Conservation (phyloP, 257 asterid species). For the Solanum piurae region DNA sequence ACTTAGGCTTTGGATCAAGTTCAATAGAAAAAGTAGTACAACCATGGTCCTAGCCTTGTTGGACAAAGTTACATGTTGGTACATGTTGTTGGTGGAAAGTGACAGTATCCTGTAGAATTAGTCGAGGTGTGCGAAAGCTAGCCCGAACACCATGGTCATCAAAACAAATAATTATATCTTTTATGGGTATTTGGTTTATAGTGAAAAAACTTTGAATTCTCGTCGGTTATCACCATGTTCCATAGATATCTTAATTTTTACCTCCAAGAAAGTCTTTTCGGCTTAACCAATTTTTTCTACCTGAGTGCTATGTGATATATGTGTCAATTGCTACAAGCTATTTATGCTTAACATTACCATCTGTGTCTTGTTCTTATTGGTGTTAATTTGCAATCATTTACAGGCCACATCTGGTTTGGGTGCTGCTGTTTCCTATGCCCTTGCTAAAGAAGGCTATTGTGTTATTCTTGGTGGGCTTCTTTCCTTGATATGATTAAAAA, state of each 20-base stretch:
- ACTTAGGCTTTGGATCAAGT: neutral
- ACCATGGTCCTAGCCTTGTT: neutral
- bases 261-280: neutral
- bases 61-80: neutral
- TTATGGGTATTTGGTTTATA: neutral
- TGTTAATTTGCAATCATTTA: slow-evolving; percentile 4
- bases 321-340: neutral
- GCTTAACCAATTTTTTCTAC: neutral
- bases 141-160: no score
- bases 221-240: neutral
- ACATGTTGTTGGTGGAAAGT: neutral
- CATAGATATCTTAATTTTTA: neutral
- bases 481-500: neutral
- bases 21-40: neutral
- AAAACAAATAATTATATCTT: no score
- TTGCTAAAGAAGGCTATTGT: slow-evolving; percentile 63
- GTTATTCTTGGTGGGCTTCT: slow-evolving; percentile 60
- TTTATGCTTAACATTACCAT: neutral
- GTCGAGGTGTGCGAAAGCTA: no score
- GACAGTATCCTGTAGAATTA: no score
- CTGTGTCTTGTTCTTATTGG: neutral
- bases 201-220: neutral
- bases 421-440: slow-evolving; percentile 69
- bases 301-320: neutral
- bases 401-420: slow-evolving; percentile 96